Evolutionary conservation across 371 early-diverging fungal genomes (phyloP), one percentile per base, ranked within the genome.

Genomic region (Circinella umbellata): DNA sequence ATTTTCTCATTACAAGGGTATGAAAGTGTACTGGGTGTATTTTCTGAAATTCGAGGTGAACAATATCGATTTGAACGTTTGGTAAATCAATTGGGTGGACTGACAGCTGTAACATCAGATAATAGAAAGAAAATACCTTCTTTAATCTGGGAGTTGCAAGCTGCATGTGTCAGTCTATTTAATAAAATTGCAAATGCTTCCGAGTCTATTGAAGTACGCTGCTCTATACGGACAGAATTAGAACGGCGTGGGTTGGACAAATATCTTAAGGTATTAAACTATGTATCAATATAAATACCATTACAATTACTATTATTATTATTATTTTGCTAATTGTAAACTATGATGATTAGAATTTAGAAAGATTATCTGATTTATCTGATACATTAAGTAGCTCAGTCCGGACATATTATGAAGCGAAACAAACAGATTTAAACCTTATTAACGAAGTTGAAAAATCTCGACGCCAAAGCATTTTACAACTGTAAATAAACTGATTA

Each of bases 31-130:
- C 55, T 89, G 20, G 70, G 76, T 36, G 78, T 85, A 2, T 72
- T 91, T 9, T 89, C 90, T 1, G 86, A 88, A 47, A 82, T 89
- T 37, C 82, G 81, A 62, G 86, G 86, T 11, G 91, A 91, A 48
- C 84, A 87, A 18, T 90, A 83, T 67, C 79, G 91, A 47, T 91
- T 91, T 75, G 88, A 89, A 54, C 81, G 87, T 15, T 72, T 89
- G 0, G 73, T 90, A 2, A 78, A 85, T 38, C 78, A 82, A 3
- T 57, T 90, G 20, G 67, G 75, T n/a, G 73, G 68, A 17, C 64
- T 73, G 37, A 1, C 11, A 27, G 7, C 8, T 4, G 18, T 57
- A 5, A 34, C 62, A 15, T 17, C 67, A 8, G 59, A 48, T 48
- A 20, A 70, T 11, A 37, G 46, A 53, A 59, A 64, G n/a, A 65